phyloP scores from a whole-genome alignment of 2,329 filamentous ascomycete genomes.

The Lachnellula subtilissima region DNA sequence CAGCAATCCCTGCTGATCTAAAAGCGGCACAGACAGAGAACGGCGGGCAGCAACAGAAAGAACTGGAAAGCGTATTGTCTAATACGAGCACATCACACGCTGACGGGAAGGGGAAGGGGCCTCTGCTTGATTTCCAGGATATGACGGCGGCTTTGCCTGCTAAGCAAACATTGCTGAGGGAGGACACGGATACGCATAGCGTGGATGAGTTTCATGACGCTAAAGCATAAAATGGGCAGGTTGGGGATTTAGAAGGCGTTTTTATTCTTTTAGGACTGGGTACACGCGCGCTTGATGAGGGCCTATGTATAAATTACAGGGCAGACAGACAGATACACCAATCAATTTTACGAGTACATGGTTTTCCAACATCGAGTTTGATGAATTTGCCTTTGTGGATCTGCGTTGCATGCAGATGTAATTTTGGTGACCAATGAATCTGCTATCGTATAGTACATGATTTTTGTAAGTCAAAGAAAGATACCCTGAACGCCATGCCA shows the following conservation, averaged over 20 bases:
- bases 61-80: constrained; percentile 25
- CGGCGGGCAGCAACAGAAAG: constrained; percentile 23
- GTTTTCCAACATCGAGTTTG: neutral
- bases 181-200: constrained; percentile 29
- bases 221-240: constrained; percentile 16
- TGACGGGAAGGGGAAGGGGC: constrained; percentile 3
- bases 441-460: too few relatives aligned
- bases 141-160: constrained; percentile 44
- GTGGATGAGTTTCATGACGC: constrained; percentile 34
- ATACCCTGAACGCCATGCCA: constrained; percentile 15
- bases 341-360: constrained; percentile 2
- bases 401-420: too few relatives aligned
- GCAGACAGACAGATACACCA: constrained; percentile 8
- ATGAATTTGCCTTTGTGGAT: too few relatives aligned
- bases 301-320: neutral
- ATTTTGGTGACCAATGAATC: too few relatives aligned
- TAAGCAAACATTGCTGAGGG: constrained; percentile 16
- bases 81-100: constrained; percentile 16
- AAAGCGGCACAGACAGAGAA: constrained; percentile 24
- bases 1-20: constrained; percentile 21
- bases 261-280: neutral
- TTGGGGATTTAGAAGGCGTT: constrained; percentile 8
- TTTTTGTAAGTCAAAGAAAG: neutral
- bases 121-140: constrained; percentile 51
- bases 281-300: neutral